Percentiles rank a stretch among this genome's conserved stretches.
phyloP scores from a whole-genome alignment of 1,284 basidiomycete species.

The Sporisorium scitamineum region DNA sequence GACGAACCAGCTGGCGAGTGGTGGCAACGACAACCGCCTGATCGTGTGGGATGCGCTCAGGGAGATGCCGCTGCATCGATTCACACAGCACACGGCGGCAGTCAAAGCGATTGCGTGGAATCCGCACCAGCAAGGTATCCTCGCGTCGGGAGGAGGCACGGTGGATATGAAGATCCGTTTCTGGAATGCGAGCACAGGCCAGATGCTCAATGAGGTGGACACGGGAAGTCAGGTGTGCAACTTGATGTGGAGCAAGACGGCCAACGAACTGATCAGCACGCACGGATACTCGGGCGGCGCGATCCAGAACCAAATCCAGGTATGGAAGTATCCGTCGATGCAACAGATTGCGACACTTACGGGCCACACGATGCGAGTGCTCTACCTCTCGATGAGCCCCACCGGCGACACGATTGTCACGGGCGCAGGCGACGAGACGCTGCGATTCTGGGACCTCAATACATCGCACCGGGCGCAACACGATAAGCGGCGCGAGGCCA shows the following conservation, averaged over 20 bases:
- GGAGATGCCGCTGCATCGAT: slow-evolving; percentile 83
- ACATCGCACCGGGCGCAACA: slow-evolving; percentile 50
- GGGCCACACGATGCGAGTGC: slow-evolving; percentile 86
- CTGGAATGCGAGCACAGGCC: slow-evolving; percentile 93
- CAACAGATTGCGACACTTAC: slow-evolving; percentile 84
- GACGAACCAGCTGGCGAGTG: slow-evolving; percentile 84
- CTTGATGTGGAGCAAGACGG: slow-evolving; percentile 90
- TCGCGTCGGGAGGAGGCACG: slow-evolving; percentile 97
- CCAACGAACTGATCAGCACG: slow-evolving; percentile 96
- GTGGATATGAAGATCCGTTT: slow-evolving; percentile 96
- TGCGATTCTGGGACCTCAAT: slow-evolving; percentile 81
- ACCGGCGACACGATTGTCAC: slow-evolving; percentile 98
- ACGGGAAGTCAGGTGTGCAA: slow-evolving; percentile 81
- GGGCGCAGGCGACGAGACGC: slow-evolving; percentile 95
- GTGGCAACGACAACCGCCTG: slow-evolving; percentile 98
- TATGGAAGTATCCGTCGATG: slow-evolving; percentile 92
- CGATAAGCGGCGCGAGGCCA: slow-evolving; percentile 51
- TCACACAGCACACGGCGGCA: slow-evolving; percentile 94
- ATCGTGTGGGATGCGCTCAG: slow-evolving; percentile 86
- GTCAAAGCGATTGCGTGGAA: slow-evolving; percentile 99
- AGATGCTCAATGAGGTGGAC: slow-evolving; percentile 74
- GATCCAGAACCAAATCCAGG: slow-evolving; percentile 96
- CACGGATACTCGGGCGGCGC: slow-evolving; percentile 95
- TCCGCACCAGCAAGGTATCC: slow-evolving; percentile 88
- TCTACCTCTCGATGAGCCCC: slow-evolving; percentile 96